Conservation (phyloP, 106 monocot genomes). For the Alisma plantagoaquatica region DNA sequence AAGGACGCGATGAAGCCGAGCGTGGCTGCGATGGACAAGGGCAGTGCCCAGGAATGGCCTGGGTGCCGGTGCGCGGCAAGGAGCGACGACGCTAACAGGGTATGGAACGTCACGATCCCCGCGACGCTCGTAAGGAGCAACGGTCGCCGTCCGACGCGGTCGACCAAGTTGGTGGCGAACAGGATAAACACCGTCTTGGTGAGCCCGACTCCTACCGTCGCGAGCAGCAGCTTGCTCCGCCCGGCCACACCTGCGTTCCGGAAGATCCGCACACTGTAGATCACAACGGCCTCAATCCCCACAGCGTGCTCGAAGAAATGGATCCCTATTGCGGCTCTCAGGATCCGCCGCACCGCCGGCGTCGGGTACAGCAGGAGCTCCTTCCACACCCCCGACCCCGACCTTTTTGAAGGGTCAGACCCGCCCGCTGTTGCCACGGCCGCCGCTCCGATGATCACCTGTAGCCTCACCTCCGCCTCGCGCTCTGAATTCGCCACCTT, state of each 20-base stretch:
- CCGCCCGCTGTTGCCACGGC: too few species aligned
- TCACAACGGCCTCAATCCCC: constrained; percentile 42
- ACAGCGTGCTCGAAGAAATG: constrained; percentile 76
- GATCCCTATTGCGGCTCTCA: constrained; percentile 40
- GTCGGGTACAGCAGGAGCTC: constrained; percentile 44
- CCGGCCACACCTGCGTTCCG: constrained; percentile 21
- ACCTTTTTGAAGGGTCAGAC: too few species aligned
- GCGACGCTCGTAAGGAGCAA: constrained; percentile 28
- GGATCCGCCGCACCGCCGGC: constrained; percentile 32
- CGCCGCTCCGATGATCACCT: too few species aligned
- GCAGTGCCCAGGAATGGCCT: too few species aligned
- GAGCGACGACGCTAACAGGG: constrained; percentile 16
- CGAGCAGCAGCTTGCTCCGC: constrained; percentile 23
- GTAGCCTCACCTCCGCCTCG: constrained; percentile 36
- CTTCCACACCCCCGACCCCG: constrained; percentile 51
- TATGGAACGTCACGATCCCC: constrained; percentile 26
- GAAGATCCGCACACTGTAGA: constrained; percentile 49
- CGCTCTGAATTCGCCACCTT: constrained; percentile 8
- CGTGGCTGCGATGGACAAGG: constrained; percentile 1
- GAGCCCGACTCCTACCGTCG: constrained; percentile 34
- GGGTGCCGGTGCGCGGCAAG: too few species aligned
- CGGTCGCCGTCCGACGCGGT: constrained; percentile 32
- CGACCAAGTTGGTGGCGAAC: constrained; percentile 26
- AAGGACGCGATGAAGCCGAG: constrained; percentile 21
- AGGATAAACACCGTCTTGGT: constrained; percentile 37